Evolutionary conservation across 371 early-diverging fungal species (phyloP), one percentile per base, ranked within the genome.

Genomic region (Dichotomocladium elegans): DNA sequence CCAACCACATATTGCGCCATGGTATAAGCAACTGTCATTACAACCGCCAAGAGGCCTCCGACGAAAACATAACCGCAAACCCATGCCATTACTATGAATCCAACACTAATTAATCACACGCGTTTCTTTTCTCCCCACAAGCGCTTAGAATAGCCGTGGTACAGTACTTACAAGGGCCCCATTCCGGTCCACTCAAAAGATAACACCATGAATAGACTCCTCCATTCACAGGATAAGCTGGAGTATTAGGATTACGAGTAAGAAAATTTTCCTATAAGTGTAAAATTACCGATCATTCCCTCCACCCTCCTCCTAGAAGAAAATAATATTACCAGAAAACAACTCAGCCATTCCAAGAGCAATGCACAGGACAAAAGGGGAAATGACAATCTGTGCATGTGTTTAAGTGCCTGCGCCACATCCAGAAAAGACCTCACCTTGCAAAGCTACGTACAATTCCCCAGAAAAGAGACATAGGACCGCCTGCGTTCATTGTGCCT

Each of bases 381-480:
- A 41, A 2, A 65, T 58, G 1, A 64, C 59, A 14, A 72, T 26
- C 73, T 69, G 61, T 29, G 48, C 17, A n/a, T 9, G n/a, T n/a
- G 33, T 33, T 9, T 10, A 33, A n/a, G 33, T 33, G 8, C 8
- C 10, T n/a, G 33, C 8, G 33, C 33, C 14, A n/a, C 33, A 33
- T n/a, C 10, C 8, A 33, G 33, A n/a, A n/a, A 10, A n/a, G n/a
- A 33, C 33, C 14, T 33, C 33, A 9, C 33, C 5, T 6, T 43
- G 14, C 19, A 2, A 17, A 0, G 10, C 3, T 47, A 29, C 52
- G 17, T 41, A 51, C 31, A 30, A 51, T 41, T 15, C 64, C 64
- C 66, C 67, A 72, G 27, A 66, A 66, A n/a, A 72, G 44, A 9
- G 66, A 59, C 14, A 63, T 59, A 15, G 73, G 73, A 0, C 73